phyloP scores from a whole-genome alignment of 202 grass and related monocot genomes.

The Schoenoplectus tabernaemontani region DNA sequence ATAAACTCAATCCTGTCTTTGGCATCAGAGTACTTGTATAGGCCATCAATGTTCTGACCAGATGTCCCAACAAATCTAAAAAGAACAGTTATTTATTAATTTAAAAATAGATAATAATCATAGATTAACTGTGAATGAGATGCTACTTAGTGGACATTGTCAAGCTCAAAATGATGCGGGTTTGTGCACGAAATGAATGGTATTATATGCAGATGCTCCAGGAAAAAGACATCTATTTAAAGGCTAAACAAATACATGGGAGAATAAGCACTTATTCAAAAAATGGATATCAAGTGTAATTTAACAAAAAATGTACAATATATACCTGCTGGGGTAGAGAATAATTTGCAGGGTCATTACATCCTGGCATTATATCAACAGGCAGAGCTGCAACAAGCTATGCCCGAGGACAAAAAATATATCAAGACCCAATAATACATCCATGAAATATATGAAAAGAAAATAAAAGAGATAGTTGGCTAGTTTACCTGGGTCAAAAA shows the following conservation, averaged over 20 bases:
- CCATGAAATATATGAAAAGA: neutral
- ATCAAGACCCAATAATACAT: neutral
- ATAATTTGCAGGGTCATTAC: constrained; percentile 86
- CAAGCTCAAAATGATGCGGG: constrained; percentile 90
- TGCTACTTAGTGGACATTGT: constrained; percentile 64
- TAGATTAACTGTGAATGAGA: no score
- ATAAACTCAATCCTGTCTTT: constrained; percentile 77
- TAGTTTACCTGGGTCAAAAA: constrained; percentile 74
- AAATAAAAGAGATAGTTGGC: neutral
- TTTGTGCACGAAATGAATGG: constrained; percentile 79
- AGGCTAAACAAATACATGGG: constrained; percentile 44
- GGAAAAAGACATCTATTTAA: constrained; percentile 89
- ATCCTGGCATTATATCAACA: constrained; percentile 89
- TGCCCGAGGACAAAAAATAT: constrained; percentile 19
- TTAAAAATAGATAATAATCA: constrained; percentile 12
- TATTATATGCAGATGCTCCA: constrained; percentile 89
- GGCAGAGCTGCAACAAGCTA: constrained; percentile 84
- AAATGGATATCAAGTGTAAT: constrained; percentile 9
- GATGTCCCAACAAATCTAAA: constrained; percentile 91
- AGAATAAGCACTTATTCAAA: constrained; percentile 22
- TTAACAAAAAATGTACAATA: neutral
- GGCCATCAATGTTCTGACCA: constrained; percentile 91
- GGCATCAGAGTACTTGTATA: constrained; percentile 77
- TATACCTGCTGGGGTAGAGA: constrained; percentile 86
- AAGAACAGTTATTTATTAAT: constrained; percentile 13